Conservation (phyloP, 2,329 filamentous ascomycete species). For the Thelonectria rubi region DNA sequence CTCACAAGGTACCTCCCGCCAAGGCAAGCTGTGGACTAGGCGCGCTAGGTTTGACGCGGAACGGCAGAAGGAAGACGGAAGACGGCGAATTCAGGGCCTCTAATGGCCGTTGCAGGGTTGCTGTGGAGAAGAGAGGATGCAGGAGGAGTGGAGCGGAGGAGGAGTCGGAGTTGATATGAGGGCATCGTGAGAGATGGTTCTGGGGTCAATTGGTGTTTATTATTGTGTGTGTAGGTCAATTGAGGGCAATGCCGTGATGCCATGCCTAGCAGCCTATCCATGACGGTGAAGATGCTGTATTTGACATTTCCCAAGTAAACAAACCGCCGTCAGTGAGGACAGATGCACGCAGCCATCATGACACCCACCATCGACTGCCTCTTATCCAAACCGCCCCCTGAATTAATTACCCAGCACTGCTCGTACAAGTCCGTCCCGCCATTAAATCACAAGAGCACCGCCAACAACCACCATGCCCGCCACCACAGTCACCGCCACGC, state of each 20-base stretch:
- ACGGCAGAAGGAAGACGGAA: not conserved
- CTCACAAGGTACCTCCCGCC: too few species aligned
- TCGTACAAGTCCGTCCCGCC: not conserved
- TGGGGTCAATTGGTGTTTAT: not conserved
- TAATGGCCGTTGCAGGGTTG: slow-evolving; percentile 10
- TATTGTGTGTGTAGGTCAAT: not conserved
- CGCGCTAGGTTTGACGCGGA: not conserved
- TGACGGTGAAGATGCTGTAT: too few species aligned
- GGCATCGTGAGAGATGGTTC: not conserved
- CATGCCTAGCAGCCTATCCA: too few species aligned
- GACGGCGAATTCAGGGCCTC: slow-evolving; percentile 3
- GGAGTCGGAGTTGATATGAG: too few species aligned
- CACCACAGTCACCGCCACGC: slow-evolving; percentile 36
- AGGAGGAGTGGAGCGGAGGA: slow-evolving; percentile 9
- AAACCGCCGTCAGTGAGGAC: not conserved
- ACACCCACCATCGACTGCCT: not conserved
- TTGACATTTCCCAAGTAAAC: not conserved
- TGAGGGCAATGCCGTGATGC: too few species aligned
- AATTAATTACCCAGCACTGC: not conserved
- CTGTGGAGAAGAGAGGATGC: slow-evolving; percentile 19
- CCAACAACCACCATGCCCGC: slow-evolving; percentile 43
- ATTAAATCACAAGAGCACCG: slow-evolving; percentile 43
- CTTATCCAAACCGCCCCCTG: not conserved
- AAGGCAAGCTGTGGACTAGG: not conserved
- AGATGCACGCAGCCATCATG: not conserved